Evolutionary conservation across 169 alveolate species (phyloP).

Genomic region (Plasmodium cynomolgi): DNA sequence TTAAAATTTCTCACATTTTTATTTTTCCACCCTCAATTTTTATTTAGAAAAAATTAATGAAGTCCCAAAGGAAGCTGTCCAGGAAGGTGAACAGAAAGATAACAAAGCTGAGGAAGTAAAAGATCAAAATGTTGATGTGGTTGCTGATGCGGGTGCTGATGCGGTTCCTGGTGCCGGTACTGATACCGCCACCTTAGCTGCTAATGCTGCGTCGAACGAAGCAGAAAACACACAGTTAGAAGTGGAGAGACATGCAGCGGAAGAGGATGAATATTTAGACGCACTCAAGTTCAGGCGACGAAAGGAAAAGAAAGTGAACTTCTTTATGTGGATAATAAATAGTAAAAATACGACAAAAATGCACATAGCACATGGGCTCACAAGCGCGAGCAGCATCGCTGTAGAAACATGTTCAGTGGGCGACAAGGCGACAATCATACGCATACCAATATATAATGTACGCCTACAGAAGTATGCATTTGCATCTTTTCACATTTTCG

Average conservation of each 20-base stretch:
- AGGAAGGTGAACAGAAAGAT: background rate
- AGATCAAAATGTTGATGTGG: background rate
- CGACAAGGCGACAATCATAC: background rate
- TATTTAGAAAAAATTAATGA: background rate
- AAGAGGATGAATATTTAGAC: constrained; percentile 4
- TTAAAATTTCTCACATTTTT: background rate
- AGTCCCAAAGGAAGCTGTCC: background rate
- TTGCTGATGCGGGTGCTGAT: background rate
- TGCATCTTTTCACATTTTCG: background rate
- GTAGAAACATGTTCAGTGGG: background rate
- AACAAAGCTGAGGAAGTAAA: background rate
- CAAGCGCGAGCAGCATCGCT: background rate
- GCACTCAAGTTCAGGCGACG: constrained; percentile 3
- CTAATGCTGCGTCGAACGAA: background rate
- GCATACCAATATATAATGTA: background rate
- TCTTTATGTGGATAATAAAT: constrained; percentile 70
- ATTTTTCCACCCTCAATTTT: background rate
- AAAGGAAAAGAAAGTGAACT: constrained; percentile 10
- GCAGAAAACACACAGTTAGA: background rate
- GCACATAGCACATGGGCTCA: background rate
- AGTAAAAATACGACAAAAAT: constrained; percentile 16
- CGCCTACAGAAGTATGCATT: background rate
- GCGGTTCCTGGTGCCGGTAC: background rate
- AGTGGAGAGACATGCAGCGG: background rate
- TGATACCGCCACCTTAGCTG: background rate